A percentile compares a stretch with the other conserved stretches of the same genome.
These are phyloP conservation scores for Alnus glutinosa DNA, from an alignment of 306 rosid genomes.

Conservation along the genomic window DNA sequence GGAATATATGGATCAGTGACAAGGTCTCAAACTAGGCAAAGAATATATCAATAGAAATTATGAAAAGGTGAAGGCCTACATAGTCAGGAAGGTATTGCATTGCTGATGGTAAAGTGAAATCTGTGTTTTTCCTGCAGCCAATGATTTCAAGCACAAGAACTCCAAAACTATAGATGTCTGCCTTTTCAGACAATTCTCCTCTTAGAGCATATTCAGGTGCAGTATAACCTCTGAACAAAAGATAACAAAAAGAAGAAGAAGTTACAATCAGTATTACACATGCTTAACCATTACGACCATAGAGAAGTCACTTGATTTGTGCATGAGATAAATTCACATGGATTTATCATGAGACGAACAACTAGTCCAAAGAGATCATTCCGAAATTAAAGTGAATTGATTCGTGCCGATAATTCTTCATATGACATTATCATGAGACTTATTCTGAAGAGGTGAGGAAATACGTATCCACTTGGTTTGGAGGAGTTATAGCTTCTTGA, in stretches of 20 bases:
- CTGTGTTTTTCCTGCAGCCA: slow-evolving; percentile 76
- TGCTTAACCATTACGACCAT: background rate
- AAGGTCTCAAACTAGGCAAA: too few species aligned
- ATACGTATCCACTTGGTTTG: background rate
- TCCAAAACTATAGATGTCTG: slow-evolving; percentile 90
- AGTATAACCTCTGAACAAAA: slow-evolving; percentile 67
- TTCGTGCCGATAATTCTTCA: too few species aligned
- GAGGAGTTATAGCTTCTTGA: background rate
- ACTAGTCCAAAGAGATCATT: too few species aligned
- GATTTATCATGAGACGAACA: too few species aligned
- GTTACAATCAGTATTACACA: background rate
- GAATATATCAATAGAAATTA: background rate
- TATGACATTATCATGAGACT: background rate
- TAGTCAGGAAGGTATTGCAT: slow-evolving; percentile 93
- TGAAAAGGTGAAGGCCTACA: slow-evolving; percentile 33
- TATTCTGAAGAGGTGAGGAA: background rate
- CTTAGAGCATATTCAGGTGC: slow-evolving; percentile 95
- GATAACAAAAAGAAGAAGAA: slow-evolving; percentile 1
- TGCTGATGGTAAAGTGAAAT: slow-evolving; percentile 66
- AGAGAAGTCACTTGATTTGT: background rate
- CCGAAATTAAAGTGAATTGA: too few species aligned
- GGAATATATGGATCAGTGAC: background rate
- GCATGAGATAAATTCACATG: background rate
- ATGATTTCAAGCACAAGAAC: slow-evolving; percentile 90
- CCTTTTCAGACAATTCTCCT: slow-evolving; percentile 88